These are phyloP conservation scores for Drosera capensis DNA, from an alignment of 148 eudicot species.

Conservation along the genomic window DNA sequence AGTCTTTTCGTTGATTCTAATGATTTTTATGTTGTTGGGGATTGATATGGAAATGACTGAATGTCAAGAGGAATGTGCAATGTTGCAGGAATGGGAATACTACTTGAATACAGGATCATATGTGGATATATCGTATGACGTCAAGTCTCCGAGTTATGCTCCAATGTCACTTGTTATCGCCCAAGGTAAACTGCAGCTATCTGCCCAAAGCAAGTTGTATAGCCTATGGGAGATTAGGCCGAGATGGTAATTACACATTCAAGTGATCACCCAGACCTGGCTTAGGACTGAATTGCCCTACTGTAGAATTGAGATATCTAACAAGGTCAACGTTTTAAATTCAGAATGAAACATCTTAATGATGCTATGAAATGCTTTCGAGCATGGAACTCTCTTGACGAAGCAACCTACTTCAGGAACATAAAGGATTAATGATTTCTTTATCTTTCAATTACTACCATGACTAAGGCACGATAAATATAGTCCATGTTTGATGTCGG, in stretches of 20 bases:
- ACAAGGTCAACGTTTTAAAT: too few species aligned
- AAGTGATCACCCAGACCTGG: too few species aligned
- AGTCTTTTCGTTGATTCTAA: neutral
- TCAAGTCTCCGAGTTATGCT: conserved; percentile 22
- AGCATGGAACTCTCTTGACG: too few species aligned
- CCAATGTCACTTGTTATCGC: conserved; percentile 34
- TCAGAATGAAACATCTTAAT: too few species aligned
- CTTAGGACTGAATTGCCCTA: too few species aligned
- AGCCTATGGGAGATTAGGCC: neutral
- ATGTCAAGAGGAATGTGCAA: neutral
- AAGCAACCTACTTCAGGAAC: too few species aligned
- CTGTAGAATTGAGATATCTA: too few species aligned
- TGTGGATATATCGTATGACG: conserved; percentile 28
- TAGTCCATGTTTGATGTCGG: too few species aligned
- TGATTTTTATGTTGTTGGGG: neutral
- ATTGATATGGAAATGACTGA: neutral
- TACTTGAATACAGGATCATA: conserved; percentile 39
- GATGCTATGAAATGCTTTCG: too few species aligned
- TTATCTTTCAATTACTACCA: too few species aligned
- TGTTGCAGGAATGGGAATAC: conserved; percentile 41
- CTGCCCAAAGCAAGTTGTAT: neutral
- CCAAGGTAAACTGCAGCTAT: conserved; percentile 22
- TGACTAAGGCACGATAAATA: too few species aligned
- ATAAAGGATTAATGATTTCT: too few species aligned
- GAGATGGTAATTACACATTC: neutral